phyloP scores from a whole-genome alignment of 176 grass and related monocot species.

The Ensete glaucum region DNA sequence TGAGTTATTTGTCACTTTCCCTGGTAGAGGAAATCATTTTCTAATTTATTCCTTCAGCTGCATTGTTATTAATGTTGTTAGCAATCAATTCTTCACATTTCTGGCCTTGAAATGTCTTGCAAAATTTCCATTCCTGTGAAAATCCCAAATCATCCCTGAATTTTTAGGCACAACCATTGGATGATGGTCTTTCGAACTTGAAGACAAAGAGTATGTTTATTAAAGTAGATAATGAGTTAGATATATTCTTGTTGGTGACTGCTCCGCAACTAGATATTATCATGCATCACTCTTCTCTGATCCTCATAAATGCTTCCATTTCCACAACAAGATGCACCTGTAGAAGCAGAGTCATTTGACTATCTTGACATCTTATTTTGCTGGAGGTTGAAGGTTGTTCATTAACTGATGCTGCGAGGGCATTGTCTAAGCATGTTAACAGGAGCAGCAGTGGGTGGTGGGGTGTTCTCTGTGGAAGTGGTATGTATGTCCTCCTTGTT shows the following conservation, averaged over 20 bases:
- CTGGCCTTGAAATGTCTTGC: not conserved
- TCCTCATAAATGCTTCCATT: not conserved
- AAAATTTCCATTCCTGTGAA: not conserved
- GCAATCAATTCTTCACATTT: not conserved
- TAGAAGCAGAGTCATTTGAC: conserved; percentile 5
- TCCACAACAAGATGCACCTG: not conserved
- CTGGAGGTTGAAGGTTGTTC: conserved; percentile 73
- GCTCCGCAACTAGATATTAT: not conserved
- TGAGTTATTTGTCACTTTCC: conserved; percentile 33
- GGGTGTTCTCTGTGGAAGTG: conserved; percentile 55
- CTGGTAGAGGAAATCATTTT: not conserved
- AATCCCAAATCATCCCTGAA: not conserved
- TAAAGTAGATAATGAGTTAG: not conserved
- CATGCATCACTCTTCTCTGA: not conserved
- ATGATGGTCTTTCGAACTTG: not conserved
- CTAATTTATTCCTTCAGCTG: not conserved
- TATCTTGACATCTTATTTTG: conserved; percentile 15
- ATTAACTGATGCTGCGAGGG: conserved; percentile 90
- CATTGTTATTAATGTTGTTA: not conserved
- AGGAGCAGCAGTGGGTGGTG: conserved; percentile 74
- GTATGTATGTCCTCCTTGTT: conserved; percentile 28
- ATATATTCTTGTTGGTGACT: not conserved
- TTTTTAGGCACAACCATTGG: not conserved
- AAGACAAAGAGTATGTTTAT: not conserved
- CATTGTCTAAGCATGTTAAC: conserved; percentile 83